Base-by-base conservation (phyloP, 2,329 filamentous ascomycete genomes). In the Scytalidium lignicola region DNA sequence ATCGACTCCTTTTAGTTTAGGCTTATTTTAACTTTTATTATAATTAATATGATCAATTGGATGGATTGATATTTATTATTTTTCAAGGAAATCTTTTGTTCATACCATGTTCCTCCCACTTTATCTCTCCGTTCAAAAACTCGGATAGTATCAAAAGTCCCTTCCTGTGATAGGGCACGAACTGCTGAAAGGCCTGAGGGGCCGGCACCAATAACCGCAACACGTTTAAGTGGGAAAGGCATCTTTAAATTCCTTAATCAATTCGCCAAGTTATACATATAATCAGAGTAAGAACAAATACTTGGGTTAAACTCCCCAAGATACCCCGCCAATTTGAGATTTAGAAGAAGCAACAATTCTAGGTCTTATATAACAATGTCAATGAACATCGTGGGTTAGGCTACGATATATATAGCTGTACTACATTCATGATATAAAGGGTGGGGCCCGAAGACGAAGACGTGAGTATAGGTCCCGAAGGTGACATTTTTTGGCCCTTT, bases 181-280 rank as follows among this genome's bases (percentile, higher is more conserved):
- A 80, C 73, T 0, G 79, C 67, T 50, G 81, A 80, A 13, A 76
- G 75, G 2, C 79, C 80, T 3, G 75, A 70, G 6, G 80, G 80
- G 5, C 80, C 80, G 2, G 78, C 71, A 5, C 80, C 80, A 52
- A 83, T 79, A 7, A 83, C 72, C 15, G 79, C 80, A 8, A 83
- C 75, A 18, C 69, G 40, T 20, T 50, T 55, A 23, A 48, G 22
- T 3, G 12, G 10, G 21, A 13, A 13, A 8, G 32, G 32, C 32
- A 37, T 37, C 8, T 37, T 37, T 37, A 17, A 15, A 7, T 13
- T n/a, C n/a, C n/a, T n/a, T 7, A 37, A 37, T 37, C 15, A 37
- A 37, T 37, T 37, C n/a, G 4, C n/a, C 12, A 37, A n/a, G 15
- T 13, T 37, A 28, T 28, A 7, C 13, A 28, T 28, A 7, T 7